Evolutionary conservation across 306 rosid species (phyloP).

Genomic region (Luffa aegyptiaca): DNA sequence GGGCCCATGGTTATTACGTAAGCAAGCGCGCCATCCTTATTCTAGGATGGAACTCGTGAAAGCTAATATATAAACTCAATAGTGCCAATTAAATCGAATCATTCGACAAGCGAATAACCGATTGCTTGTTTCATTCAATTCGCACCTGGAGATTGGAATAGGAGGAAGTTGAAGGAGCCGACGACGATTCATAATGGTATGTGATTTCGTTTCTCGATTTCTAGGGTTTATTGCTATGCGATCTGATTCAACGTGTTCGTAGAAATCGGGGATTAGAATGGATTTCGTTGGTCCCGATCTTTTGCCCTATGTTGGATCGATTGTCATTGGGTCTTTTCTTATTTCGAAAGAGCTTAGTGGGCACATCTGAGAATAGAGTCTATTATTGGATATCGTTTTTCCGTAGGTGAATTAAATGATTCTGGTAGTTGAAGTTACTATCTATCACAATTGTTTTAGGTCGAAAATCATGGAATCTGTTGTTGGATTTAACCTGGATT

Average conservation of each 20-base stretch:
- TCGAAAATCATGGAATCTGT: neutral
- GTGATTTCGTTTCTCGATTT: neutral
- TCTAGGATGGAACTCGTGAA: neutral
- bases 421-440: neutral
- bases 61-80: neutral
- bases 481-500: neutral
- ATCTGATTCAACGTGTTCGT: neutral
- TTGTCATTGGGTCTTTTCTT: neutral
- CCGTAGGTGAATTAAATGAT: neutral
- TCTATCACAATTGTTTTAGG: neutral
- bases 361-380: neutral
- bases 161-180: neutral
- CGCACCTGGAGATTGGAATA: neutral
- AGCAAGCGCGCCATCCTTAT: neutral
- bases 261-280: neutral
- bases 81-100: neutral
- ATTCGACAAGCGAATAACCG: neutral
- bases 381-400: neutral
- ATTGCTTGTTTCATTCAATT: neutral
- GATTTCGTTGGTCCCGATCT: neutral
- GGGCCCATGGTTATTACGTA: neutral
- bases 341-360: neutral
- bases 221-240: neutral
- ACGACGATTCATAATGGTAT: constrained; percentile 1
- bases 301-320: neutral